Percentiles rank a stretch among this genome's conserved stretches.
Conservation (phyloP, 78 protist genomes). For the Salpingoeca rosetta region DNA sequence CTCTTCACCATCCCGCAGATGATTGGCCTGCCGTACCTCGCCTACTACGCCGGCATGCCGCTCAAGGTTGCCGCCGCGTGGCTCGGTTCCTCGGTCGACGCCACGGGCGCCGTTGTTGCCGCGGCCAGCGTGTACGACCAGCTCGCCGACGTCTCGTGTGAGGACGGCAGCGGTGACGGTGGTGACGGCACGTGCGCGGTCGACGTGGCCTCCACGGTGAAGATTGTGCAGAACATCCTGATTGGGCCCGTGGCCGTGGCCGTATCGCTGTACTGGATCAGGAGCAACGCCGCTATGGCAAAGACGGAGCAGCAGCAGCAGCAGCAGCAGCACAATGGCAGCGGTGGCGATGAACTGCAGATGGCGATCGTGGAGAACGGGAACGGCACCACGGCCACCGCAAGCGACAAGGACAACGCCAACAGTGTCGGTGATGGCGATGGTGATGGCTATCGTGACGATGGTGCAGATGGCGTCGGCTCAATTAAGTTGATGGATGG, state of each 20-base stretch:
- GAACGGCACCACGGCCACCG: too few species aligned
- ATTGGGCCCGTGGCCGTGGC: background rate
- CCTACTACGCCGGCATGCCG: background rate
- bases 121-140: background rate
- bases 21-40: background rate
- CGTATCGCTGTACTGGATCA: background rate
- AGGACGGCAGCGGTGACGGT: background rate
- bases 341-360: too few species aligned
- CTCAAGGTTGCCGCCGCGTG: background rate
- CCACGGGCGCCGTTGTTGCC: slow-evolving; percentile 8
- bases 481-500: too few species aligned
- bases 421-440: too few species aligned
- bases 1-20: background rate
- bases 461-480: too few species aligned
- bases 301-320: background rate
- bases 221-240: slow-evolving; percentile 2
- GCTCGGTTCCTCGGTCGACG: background rate
- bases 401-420: too few species aligned
- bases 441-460: too few species aligned
- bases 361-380: too few species aligned
- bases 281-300: slow-evolving; percentile 3
- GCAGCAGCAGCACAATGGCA: background rate
- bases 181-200: background rate
- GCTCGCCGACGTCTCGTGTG: background rate
- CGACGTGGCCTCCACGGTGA: background rate